Evolutionary conservation across 2,329 filamentous ascomycete genomes (phyloP).

Genomic region (Grosmannia clavigera): DNA sequence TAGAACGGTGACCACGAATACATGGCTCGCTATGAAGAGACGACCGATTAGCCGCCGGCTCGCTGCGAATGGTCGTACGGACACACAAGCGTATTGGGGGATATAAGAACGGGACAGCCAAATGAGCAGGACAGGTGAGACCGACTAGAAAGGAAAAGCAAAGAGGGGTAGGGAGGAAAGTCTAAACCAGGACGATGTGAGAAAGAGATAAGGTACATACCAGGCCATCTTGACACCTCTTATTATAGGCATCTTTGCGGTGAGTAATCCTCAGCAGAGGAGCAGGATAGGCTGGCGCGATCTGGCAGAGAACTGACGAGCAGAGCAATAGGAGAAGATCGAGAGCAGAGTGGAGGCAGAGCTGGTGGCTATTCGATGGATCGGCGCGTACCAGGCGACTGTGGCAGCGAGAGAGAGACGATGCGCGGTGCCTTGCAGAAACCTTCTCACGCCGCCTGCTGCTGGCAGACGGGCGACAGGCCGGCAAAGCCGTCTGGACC

Average conservation of each 20-base stretch:
- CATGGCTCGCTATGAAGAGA: conserved; percentile 49
- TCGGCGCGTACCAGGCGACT: background rate
- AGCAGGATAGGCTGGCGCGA: background rate
- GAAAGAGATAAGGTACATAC: conserved; percentile 31
- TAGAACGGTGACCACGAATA: conserved; percentile 64
- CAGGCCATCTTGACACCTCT: conserved; percentile 63
- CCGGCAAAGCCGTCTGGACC: background rate
- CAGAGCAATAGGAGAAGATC: background rate
- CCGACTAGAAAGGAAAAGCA: background rate
- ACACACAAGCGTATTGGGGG: background rate
- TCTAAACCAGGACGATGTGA: background rate
- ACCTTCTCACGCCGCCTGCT: background rate
- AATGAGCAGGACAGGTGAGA: background rate
- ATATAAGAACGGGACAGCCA: background rate
- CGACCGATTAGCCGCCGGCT: background rate
- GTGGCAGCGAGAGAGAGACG: background rate
- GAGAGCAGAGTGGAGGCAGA: background rate
- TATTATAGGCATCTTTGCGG: conserved; percentile 48
- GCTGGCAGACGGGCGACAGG: background rate
- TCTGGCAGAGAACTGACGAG: background rate
- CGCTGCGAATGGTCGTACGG: background rate
- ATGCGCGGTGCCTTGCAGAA: conserved; percentile 1
- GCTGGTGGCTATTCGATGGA: background rate
- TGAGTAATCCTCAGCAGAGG: background rate
- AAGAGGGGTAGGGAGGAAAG: conserved; percentile 9